Percentiles rank a stretch among this genome's conserved stretches.
Conservation (phyloP, 2,329 filamentous ascomycete species). For the Cladophialophora carrionii region DNA sequence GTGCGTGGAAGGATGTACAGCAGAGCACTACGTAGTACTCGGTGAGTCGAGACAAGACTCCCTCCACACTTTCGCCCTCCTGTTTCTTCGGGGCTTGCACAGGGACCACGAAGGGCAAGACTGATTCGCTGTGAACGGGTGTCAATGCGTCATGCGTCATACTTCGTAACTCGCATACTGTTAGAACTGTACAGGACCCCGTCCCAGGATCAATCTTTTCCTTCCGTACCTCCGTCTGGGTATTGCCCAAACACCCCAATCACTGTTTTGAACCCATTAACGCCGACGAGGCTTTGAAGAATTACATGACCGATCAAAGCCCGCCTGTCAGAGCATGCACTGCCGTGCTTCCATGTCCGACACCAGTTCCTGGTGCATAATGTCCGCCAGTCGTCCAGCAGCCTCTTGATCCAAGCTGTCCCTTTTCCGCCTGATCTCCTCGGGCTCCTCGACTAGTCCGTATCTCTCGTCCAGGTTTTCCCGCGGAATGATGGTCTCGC, state of each 20-base stretch:
- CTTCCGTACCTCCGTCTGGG: not conserved
- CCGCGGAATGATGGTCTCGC: slow-evolving; percentile 25
- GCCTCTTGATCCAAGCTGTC: slow-evolving; percentile 23
- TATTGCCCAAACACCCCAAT: not conserved
- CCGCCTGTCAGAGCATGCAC: slow-evolving; percentile 13
- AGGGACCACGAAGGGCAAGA: too few relatives aligned
- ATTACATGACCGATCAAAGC: not conserved
- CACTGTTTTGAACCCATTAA: not conserved
- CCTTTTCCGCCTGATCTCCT: slow-evolving; percentile 17
- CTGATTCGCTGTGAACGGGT: too few relatives aligned
- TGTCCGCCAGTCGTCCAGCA: slow-evolving; percentile 21
- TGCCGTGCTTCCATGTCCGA: slow-evolving; percentile 31
- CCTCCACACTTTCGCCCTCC: too few relatives aligned
- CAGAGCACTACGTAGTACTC: too few relatives aligned
- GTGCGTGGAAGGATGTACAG: too few relatives aligned
- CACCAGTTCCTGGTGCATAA: slow-evolving; percentile 30
- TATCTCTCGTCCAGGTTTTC: slow-evolving; percentile 33
- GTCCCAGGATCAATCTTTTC: not conserved
- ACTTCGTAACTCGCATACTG: not conserved
- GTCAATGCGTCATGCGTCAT: too few relatives aligned
- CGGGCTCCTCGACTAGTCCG: slow-evolving; percentile 27
- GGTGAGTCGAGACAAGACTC: too few relatives aligned
- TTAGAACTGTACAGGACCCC: not conserved
- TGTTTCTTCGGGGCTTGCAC: too few relatives aligned
- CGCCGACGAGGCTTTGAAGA: not conserved